Percentiles rank a stretch among this genome's conserved stretches.
phyloP scores from a whole-genome alignment of 2,329 filamentous ascomycete genomes.

The Emergomyces pasteurianus region DNA sequence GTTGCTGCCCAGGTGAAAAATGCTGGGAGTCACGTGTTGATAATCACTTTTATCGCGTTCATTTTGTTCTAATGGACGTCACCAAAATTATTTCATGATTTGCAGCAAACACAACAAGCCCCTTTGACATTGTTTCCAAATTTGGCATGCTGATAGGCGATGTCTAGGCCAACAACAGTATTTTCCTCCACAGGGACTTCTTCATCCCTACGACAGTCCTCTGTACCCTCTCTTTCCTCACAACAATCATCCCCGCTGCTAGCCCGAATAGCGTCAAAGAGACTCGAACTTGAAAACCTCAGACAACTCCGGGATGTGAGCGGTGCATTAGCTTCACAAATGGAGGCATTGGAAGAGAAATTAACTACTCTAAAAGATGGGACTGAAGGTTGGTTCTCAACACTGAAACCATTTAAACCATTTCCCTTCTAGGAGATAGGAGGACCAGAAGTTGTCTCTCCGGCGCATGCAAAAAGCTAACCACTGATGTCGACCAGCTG shows the following conservation, averaged over 20 bases:
- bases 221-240: slow-evolving; percentile 20
- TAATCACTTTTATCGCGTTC: neutral
- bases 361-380: slow-evolving; percentile 49
- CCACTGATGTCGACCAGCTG: slow-evolving; percentile 33
- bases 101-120: neutral
- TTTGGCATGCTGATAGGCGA: neutral
- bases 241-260: slow-evolving; percentile 47
- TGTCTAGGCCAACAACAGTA: slow-evolving; percentile 22
- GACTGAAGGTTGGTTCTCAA: slow-evolving; percentile 41
- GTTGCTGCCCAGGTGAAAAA: too few species aligned
- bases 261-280: slow-evolving; percentile 51
- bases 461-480: slow-evolving; percentile 6
- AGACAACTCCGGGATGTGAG: slow-evolving; percentile 51
- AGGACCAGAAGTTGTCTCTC: too few species aligned
- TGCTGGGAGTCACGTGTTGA: neutral
- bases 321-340: slow-evolving; percentile 48
- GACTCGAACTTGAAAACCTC: slow-evolving; percentile 49
- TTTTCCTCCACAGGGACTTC: slow-evolving; percentile 16
- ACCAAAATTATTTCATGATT: neutral
- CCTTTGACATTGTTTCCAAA: neutral
- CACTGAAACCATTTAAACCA: too few species aligned
- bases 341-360: slow-evolving; percentile 51
- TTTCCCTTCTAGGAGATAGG: neutral
- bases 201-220: slow-evolving; percentile 22
- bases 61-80: neutral